Percentiles rank a stretch among this genome's conserved stretches.
Evolutionary conservation across 441 rosid genomes (phyloP).

Genomic region (Croton setiger): DNA sequence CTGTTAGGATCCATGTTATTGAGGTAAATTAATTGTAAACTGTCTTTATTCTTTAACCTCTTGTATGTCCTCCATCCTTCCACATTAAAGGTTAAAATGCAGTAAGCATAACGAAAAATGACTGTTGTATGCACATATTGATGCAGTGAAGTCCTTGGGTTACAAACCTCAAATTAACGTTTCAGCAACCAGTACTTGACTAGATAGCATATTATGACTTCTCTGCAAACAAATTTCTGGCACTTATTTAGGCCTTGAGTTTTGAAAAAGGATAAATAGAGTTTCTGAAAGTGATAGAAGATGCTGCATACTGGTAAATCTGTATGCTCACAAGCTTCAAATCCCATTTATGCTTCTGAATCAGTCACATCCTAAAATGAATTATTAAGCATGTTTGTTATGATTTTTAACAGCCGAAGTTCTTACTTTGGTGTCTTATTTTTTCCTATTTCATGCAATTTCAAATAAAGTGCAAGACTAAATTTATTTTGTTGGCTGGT

Average conservation of each 20-base stretch:
- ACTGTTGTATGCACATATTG: background rate
- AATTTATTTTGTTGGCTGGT: slow-evolving; percentile 5
- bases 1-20: background rate
- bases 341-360: background rate
- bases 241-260: background rate
- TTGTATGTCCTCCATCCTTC: background rate
- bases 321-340: background rate
- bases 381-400: background rate
- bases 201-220: background rate
- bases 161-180: background rate
- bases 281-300: background rate
- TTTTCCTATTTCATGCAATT: too few relatives aligned
- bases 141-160: background rate
- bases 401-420: background rate
- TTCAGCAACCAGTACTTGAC: background rate
- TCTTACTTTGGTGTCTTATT: background rate
- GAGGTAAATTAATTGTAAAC: background rate
- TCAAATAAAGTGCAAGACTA: background rate
- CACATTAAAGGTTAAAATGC: background rate
- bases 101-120: background rate
- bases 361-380: background rate
- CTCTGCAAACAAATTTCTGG: background rate
- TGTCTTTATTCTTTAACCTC: background rate
- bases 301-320: background rate
- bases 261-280: background rate